Percentiles rank a stretch among this genome's conserved stretches.
Conservation (phyloP, 108 stramenopile genomes). For the Fragilariopsis cylindrus region DNA sequence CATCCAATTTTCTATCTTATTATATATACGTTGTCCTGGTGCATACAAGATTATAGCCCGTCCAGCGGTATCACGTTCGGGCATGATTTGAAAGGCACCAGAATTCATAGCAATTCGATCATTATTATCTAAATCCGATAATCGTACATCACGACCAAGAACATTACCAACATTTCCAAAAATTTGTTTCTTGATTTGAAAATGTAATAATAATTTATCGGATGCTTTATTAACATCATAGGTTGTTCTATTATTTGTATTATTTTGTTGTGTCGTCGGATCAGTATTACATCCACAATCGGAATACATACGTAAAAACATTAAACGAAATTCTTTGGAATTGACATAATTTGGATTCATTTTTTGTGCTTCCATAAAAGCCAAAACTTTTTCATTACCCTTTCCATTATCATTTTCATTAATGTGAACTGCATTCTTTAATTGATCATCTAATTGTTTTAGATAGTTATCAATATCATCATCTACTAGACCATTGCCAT, state of each 20-base stretch:
- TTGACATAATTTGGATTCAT: constrained; percentile 24
- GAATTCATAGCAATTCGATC: constrained; percentile 18
- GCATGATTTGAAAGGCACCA: constrained; percentile 24
- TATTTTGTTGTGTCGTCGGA: too few species aligned
- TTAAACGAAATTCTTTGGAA: constrained; percentile 22
- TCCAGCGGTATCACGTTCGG: constrained; percentile 30
- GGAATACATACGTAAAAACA: constrained; percentile 23
- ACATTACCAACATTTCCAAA: constrained; percentile 32
- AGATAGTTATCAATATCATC: neutral
- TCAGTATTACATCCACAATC: neutral
- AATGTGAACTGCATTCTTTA: neutral
- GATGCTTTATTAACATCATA: neutral
- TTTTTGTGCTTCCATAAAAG: constrained; percentile 17
- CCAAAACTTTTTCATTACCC: neutral
- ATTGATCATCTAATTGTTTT: constrained; percentile 3
- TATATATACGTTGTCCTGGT: neutral
- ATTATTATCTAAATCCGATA: constrained; percentile 9
- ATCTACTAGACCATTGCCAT: neutral
- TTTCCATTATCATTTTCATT: neutral
- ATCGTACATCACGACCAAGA: constrained; percentile 15
- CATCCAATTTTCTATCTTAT: constrained; percentile 12
- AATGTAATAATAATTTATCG: constrained; percentile 22
- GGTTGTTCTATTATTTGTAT: neutral
- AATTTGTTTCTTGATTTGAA: constrained; percentile 18
- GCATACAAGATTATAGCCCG: constrained; percentile 18